Conservation (phyloP, 73 alveolate species). For the Urostyla sp. region DNA sequence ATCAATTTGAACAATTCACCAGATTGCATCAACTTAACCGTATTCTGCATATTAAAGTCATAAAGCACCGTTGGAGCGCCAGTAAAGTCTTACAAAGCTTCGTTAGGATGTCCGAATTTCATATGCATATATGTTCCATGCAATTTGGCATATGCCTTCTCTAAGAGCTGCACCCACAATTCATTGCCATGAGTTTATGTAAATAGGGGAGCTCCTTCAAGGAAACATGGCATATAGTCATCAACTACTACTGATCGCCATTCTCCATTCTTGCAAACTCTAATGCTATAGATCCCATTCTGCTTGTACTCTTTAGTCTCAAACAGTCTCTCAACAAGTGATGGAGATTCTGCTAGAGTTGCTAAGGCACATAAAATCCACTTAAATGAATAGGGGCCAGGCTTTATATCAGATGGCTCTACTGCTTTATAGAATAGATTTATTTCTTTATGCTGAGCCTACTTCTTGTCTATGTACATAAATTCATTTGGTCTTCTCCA, state of each 20-base stretch:
- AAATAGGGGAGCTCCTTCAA: conserved; percentile 43
- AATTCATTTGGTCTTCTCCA: conserved; percentile 78
- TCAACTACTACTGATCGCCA: conserved; percentile 74
- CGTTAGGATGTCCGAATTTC: conserved; percentile 60
- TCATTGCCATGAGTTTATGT: conserved; percentile 50
- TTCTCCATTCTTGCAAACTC: conserved; percentile 81
- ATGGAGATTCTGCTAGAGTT: conserved; percentile 70
- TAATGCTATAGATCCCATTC: conserved; percentile 76
- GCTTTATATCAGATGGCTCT: conserved; percentile 74
- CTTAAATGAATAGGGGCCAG: conserved; percentile 75
- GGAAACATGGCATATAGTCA: conserved; percentile 69
- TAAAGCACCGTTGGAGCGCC: conserved; percentile 55
- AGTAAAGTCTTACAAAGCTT: conserved; percentile 65
- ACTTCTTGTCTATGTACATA: conserved; percentile 26
- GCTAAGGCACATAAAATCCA: conserved; percentile 75
- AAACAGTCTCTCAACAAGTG: conserved; percentile 62
- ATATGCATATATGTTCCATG: conserved; percentile 63
- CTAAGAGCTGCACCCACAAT: conserved; percentile 69
- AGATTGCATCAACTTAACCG: conserved; percentile 15
- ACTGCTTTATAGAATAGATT: conserved; percentile 50
- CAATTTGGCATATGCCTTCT: conserved; percentile 75
- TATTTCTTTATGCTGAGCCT: background rate
- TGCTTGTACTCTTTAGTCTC: conserved; percentile 60
- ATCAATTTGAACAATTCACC: conserved; percentile 75
- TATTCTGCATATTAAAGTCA: conserved; percentile 15